Evolutionary conservation across 2,329 filamentous ascomycete genomes (phyloP).

Genomic region (Penicillium janthinellum): DNA sequence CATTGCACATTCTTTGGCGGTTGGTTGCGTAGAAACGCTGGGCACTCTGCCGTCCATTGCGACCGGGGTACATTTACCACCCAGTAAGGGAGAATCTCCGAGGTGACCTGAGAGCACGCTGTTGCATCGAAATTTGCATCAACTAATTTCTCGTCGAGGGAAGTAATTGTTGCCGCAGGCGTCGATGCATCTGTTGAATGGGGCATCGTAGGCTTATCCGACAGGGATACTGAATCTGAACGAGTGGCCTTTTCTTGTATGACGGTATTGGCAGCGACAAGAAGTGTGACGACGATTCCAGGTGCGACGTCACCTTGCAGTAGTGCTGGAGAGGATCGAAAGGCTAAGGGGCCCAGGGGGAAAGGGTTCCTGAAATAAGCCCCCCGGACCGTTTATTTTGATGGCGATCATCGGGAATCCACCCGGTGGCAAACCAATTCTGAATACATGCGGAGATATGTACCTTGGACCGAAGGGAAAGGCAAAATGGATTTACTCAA

Average conservation of each 20-base stretch:
- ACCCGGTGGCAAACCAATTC: slow-evolving; percentile 8
- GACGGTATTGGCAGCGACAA: background rate
- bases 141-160: slow-evolving; percentile 26
- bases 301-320: slow-evolving; percentile 15
- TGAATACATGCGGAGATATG: background rate
- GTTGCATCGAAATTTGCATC: slow-evolving; percentile 19
- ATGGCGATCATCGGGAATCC: slow-evolving; percentile 21
- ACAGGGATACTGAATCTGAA: background rate
- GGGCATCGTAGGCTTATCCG: slow-evolving; percentile 8
- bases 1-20: slow-evolving; percentile 69
- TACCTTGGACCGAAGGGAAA: background rate
- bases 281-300: background rate
- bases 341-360: background rate
- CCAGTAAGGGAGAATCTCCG: slow-evolving; percentile 67
- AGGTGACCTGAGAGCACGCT: slow-evolving; percentile 11
- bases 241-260: background rate
- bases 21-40: slow-evolving; percentile 66
- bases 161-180: slow-evolving; percentile 27
- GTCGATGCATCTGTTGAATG: slow-evolving; percentile 17
- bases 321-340: slow-evolving; percentile 1
- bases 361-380: slow-evolving; percentile 4
- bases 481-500: background rate
- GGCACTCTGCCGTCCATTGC: slow-evolving; percentile 67
- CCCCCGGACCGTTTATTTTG: background rate
- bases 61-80: slow-evolving; percentile 72